Evolutionary conservation across 2,329 filamentous ascomycete genomes (phyloP).

Genomic region (Fusarium lateritium): DNA sequence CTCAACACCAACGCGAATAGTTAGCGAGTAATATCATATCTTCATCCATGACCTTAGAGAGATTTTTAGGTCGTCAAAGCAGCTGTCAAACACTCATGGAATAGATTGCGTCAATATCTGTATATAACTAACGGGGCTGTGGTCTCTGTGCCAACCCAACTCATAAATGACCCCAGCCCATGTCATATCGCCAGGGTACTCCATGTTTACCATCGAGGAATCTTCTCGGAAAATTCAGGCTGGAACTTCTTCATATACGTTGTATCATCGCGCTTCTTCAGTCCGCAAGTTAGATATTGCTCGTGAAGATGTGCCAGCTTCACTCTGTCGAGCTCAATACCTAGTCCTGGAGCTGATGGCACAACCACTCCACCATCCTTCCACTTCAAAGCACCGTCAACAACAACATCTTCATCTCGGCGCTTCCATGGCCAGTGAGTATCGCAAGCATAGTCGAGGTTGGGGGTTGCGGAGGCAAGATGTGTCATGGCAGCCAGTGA

Average conservation of each 20-base stretch:
- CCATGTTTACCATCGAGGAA: conserved; percentile 52
- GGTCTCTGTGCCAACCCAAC: not conserved
- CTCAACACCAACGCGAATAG: no score
- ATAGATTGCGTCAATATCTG: not conserved
- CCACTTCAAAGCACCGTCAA: conserved; percentile 57
- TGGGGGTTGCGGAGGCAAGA: conserved; percentile 57
- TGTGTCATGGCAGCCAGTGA: conserved; percentile 61
- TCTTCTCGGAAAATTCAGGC: conserved; percentile 53
- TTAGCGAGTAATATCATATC: no score
- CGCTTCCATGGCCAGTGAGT: conserved; percentile 63
- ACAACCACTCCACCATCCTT: conserved; percentile 55
- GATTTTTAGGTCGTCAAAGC: not conserved
- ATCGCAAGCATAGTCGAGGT: conserved; percentile 61
- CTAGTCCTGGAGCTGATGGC: conserved; percentile 54
- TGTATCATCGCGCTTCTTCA: conserved; percentile 56
- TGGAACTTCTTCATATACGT: conserved; percentile 56
- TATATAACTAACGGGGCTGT: not conserved
- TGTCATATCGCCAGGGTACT: not conserved
- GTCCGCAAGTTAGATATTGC: conserved; percentile 56
- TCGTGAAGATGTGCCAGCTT: conserved; percentile 55
- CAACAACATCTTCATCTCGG: conserved; percentile 58
- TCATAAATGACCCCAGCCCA: no score
- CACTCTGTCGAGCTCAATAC: conserved; percentile 56
- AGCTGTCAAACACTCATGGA: no score
- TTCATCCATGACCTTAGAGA: not conserved